These are phyloP conservation scores for Debaryomycetaceae sp. DNA, from an alignment of 1,139 yeast genomes.

Conservation along the genomic window DNA sequence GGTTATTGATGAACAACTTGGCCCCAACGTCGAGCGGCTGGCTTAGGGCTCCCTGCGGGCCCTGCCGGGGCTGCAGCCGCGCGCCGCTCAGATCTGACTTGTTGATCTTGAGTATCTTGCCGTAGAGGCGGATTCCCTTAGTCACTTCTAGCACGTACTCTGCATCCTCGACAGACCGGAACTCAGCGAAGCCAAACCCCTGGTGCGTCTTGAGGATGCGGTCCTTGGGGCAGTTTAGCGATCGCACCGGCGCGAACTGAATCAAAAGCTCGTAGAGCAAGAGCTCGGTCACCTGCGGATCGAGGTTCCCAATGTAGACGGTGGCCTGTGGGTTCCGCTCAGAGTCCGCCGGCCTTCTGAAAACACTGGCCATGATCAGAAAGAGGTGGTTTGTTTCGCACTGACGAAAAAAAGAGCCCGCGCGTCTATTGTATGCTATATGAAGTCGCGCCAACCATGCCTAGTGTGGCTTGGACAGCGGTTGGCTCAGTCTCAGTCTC, in stretches of 20 bases:
- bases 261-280: conserved; percentile 75
- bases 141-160: conserved; percentile 64
- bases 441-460: not conserved
- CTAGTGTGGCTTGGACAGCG: not conserved
- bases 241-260: conserved; percentile 78
- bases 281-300: conserved; percentile 63
- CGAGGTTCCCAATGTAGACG: conserved; percentile 81
- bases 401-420: not conserved
- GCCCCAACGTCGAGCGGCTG: conserved; percentile 60
- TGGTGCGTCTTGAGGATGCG: conserved; percentile 66
- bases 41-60: conserved; percentile 12
- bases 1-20: conserved; percentile 65
- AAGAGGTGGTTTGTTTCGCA: not conserved
- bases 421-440: not conserved
- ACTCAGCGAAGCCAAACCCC: conserved; percentile 88
- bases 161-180: conserved; percentile 56
- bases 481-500: not conserved
- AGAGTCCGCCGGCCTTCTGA: conserved; percentile 30
- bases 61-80: conserved; percentile 7
- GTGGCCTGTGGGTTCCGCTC: conserved; percentile 64
- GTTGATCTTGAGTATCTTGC: conserved; percentile 59
- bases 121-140: conserved; percentile 61
- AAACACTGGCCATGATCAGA: conserved; percentile 23
- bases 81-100: conserved; percentile 32
- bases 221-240: conserved; percentile 76